Percentiles rank a stretch among this genome's conserved stretches.
Conservation (phyloP, 768 basidiomycete species). For the Lactifluus subvellereus region DNA sequence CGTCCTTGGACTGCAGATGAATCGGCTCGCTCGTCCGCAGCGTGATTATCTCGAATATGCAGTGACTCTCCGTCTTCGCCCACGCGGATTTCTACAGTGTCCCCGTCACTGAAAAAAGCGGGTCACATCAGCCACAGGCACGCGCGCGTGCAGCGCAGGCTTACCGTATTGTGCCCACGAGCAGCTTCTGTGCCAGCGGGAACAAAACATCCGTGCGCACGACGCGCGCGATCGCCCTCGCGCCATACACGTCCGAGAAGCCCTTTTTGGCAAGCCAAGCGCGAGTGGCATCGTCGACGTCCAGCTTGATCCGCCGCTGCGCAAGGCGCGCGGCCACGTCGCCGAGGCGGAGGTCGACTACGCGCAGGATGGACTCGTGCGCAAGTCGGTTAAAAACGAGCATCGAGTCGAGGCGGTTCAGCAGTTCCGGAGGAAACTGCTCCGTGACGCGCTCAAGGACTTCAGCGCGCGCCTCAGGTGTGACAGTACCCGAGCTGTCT, state of each 20-base stretch:
- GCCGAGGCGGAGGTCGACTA: slow-evolving; percentile 68
- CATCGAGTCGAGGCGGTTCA: slow-evolving; percentile 85
- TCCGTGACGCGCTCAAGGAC: slow-evolving; percentile 72
- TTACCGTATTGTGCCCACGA: slow-evolving; percentile 73
- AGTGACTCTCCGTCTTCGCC: slow-evolving; percentile 38
- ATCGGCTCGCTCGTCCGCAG: slow-evolving; percentile 35
- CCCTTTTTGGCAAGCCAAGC: slow-evolving; percentile 71
- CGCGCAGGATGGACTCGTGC: slow-evolving; percentile 61
- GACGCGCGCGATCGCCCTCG: slow-evolving; percentile 81
- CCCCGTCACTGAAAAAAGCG: slow-evolving; percentile 48
- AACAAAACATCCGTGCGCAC: slow-evolving; percentile 78
- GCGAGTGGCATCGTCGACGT: slow-evolving; percentile 56
- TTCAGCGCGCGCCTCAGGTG: slow-evolving; percentile 50
- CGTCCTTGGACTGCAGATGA: not conserved
- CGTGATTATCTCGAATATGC: slow-evolving; percentile 59
- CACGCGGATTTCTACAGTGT: slow-evolving; percentile 54
- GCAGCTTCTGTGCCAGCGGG: slow-evolving; percentile 72
- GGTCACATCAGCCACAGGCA: not conserved
- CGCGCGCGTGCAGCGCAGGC: slow-evolving; percentile 8
- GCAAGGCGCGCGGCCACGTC: slow-evolving; percentile 68
- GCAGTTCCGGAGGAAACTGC: slow-evolving; percentile 85
- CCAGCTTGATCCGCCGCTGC: slow-evolving; percentile 59
- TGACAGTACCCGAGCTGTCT: slow-evolving; percentile 58
- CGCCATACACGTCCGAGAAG: slow-evolving; percentile 82
- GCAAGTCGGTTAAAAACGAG: slow-evolving; percentile 90